Conservation (phyloP, 2,329 filamentous ascomycete genomes). For the Diaporthe sp. region DNA sequence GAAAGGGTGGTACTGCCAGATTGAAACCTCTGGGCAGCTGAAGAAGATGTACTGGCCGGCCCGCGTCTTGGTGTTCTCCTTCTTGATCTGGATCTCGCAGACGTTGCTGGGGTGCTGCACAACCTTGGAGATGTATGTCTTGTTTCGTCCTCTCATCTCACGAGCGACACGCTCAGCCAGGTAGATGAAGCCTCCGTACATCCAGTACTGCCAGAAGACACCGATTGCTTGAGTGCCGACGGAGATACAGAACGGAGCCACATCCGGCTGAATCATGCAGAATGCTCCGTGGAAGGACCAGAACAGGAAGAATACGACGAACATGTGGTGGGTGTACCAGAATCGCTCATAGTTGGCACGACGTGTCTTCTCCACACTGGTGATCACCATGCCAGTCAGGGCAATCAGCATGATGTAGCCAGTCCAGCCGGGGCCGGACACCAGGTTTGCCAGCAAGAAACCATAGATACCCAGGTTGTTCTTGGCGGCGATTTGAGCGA, state of each 20-base stretch:
- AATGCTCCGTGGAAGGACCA: slow-evolving; percentile 91
- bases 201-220: slow-evolving; percentile 91
- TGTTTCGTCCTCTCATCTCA: slow-evolving; percentile 82
- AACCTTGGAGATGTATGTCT: slow-evolving; percentile 89
- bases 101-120: slow-evolving; percentile 91
- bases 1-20: slow-evolving; percentile 92
- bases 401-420: slow-evolving; percentile 86
- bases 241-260: slow-evolving; percentile 80
- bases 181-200: slow-evolving; percentile 84
- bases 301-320: slow-evolving; percentile 89
- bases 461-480: slow-evolving; percentile 83
- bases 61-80: slow-evolving; percentile 83
- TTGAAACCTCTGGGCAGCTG: slow-evolving; percentile 85
- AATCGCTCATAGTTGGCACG: slow-evolving; percentile 89
- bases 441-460: slow-evolving; percentile 80
- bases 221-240: slow-evolving; percentile 74
- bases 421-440: slow-evolving; percentile 85
- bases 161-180: slow-evolving; percentile 82
- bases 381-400: slow-evolving; percentile 81
- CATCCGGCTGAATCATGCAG: slow-evolving; percentile 90
- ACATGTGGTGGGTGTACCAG: slow-evolving; percentile 92
- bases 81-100: slow-evolving; percentile 92
- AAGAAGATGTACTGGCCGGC: slow-evolving; percentile 91
- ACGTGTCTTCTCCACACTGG: slow-evolving; percentile 80
- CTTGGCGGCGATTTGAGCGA: slow-evolving; percentile 79